These are phyloP conservation scores for Cenococcum geophilum DNA, from an alignment of 495 filamentous ascomycete species.

Conservation along the genomic window DNA sequence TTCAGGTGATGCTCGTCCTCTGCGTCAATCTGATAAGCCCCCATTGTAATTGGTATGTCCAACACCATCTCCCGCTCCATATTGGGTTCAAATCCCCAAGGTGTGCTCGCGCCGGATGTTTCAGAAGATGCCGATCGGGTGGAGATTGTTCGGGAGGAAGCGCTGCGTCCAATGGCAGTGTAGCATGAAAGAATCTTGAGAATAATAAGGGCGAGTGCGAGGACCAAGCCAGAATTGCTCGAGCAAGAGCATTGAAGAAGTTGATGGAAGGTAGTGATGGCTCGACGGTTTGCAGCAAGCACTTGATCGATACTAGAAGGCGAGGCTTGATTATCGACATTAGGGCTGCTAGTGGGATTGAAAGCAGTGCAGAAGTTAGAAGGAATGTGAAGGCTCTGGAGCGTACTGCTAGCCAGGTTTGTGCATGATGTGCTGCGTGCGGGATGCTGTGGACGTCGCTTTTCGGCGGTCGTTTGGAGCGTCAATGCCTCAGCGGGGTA, in stretches of 20 bases:
- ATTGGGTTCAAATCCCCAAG: neutral
- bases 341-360: slow-evolving; percentile 13
- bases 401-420: slow-evolving; percentile 15
- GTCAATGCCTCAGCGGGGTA: slow-evolving; percentile 11
- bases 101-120: slow-evolving; percentile 10
- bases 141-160: slow-evolving; percentile 3
- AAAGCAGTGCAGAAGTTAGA: slow-evolving; percentile 14
- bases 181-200: slow-evolving; percentile 22
- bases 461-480: slow-evolving; percentile 5
- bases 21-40: slow-evolving; percentile 29
- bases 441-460: slow-evolving; percentile 9
- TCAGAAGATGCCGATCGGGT: slow-evolving; percentile 2
- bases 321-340: neutral
- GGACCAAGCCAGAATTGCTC: slow-evolving; percentile 19
- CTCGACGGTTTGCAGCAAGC: slow-evolving; percentile 9
- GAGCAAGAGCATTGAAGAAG: slow-evolving; percentile 22
- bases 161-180: slow-evolving; percentile 15
- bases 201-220: slow-evolving; percentile 22
- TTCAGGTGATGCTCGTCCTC: slow-evolving; percentile 29
- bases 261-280: slow-evolving; percentile 15
- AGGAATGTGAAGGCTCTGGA: slow-evolving; percentile 18
- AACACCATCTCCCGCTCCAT: slow-evolving; percentile 24
- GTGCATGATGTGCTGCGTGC: slow-evolving; percentile 14
- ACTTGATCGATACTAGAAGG: slow-evolving; percentile 15
- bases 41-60: slow-evolving; percentile 31